These are phyloP conservation scores for Quambalaria eucalypti DNA, from an alignment of 1,284 basidiomycete species.

Conservation along the genomic window DNA sequence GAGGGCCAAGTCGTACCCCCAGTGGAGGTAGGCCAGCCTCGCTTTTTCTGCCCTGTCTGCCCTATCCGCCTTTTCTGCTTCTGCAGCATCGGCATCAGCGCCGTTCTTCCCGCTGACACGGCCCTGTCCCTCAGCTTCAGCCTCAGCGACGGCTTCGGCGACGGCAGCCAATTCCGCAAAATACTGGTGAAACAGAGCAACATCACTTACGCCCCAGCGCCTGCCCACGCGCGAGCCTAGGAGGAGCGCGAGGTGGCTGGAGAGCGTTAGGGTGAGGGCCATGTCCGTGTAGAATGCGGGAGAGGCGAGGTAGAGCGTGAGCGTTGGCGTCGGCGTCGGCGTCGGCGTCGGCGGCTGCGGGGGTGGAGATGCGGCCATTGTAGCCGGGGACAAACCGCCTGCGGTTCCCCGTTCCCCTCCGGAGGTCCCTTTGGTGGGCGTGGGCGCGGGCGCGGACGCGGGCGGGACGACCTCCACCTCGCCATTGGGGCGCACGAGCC, in stretches of 20 bases:
- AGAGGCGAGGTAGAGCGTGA: conserved; percentile 4
- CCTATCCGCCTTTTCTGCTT: neutral
- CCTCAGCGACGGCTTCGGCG: too few relatives aligned
- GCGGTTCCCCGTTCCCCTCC: too few relatives aligned
- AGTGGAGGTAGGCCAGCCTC: neutral
- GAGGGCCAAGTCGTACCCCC: neutral
- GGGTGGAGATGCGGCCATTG: neutral
- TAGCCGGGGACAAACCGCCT: neutral
- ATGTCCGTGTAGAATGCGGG: conserved; percentile 5
- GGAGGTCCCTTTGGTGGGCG: too few relatives aligned
- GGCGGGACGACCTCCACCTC: neutral
- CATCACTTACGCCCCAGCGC: conserved; percentile 5
- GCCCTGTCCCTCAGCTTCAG: neutral
- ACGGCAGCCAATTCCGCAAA: neutral
- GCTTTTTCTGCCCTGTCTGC: too few relatives aligned
- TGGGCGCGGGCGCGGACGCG: too few relatives aligned
- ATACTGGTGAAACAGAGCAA: neutral
- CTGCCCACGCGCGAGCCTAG: conserved; percentile 2
- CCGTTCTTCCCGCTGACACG: neutral
- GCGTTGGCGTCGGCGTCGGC: neutral
- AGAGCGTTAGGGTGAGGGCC: neutral
- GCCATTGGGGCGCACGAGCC: neutral
- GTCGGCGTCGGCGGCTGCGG: too few relatives aligned
- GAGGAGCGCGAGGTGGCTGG: neutral
- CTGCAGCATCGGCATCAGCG: neutral